phyloP scores from a whole-genome alignment of 2,329 filamentous ascomycete genomes.

The Trichoderma lentiforme region DNA sequence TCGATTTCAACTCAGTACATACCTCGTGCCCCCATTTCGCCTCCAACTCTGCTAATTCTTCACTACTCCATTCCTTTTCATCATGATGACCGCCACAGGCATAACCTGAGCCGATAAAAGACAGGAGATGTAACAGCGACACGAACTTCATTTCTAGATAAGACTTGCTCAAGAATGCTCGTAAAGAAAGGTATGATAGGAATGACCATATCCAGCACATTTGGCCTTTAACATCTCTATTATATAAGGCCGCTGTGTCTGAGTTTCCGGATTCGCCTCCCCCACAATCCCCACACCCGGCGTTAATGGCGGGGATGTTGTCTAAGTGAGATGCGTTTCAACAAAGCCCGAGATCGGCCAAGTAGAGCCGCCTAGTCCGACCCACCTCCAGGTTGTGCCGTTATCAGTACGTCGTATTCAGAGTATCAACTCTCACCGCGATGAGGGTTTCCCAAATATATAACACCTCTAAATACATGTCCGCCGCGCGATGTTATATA shows the following conservation, averaged over 20 bases:
- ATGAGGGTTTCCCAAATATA: background rate
- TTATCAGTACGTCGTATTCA: background rate
- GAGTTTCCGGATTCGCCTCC: background rate
- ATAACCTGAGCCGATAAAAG: background rate
- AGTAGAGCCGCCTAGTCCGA: background rate
- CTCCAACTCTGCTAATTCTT: conserved; percentile 51
- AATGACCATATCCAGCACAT: background rate
- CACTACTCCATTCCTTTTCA: conserved; percentile 46
- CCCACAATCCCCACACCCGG: background rate
- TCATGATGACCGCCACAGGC: conserved; percentile 26
- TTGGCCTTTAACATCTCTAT: background rate
- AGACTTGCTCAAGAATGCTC: background rate
- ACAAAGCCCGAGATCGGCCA: conserved; percentile 6
- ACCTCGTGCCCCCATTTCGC: conserved; percentile 59
- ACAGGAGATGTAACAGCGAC: background rate
- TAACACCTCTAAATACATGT: background rate
- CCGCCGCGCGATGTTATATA: background rate
- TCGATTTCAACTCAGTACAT: conserved; percentile 23
- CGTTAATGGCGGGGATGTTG: conserved; percentile 1
- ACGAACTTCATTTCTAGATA: background rate
- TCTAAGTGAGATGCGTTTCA: background rate
- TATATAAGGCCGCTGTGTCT: background rate
- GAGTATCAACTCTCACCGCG: background rate
- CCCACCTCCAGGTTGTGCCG: background rate
- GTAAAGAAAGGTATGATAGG: background rate